Evolutionary conservation across 495 filamentous ascomycete genomes (phyloP), one percentile per base, ranked within the genome.

Genomic region (Mycothermus thermophilus): DNA sequence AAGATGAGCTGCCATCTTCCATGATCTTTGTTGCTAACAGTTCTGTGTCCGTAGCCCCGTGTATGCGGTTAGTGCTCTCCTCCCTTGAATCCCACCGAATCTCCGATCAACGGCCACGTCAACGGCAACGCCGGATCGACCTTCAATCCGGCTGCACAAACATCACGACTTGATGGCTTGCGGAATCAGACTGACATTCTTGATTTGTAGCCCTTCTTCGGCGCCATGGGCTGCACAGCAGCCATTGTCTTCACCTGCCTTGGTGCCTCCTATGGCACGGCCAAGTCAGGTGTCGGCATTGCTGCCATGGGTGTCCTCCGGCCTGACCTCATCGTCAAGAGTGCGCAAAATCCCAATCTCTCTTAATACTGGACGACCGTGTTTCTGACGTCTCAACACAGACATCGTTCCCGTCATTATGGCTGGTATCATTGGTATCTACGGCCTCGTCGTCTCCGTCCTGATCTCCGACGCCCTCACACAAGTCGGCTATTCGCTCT

Each of bases 391-490:
- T 8, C 15, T 30, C 7, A 14, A 30, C n/a, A n/a, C 45, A 97
- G 90, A 96, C 71, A 93, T 97, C 56, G 86, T 97, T 40, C 90
- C 90, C 54, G 90, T 97, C 63, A 93, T 99, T 74, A 99, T 99
- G 90, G 90, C 90, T 71, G 90, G 90, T 96, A 99, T 99, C 67
- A 95, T 99, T 63, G 92, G 82, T 79, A 99, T 99, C 65, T 99
- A 99, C 71, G 90, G 90, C 51, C 75, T 99, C 34, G 90, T 99
- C 67, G 90, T 99, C 35, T 95, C 88, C 3, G 90, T 99, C 62
- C 63, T 99, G 56, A 87, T 99, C 60, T 94, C 92, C 50, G 87
- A 92, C 62, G 76, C 78, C 50, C 69, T 99, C 47, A 69, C 64
- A 43, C 92, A 99, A 65, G 43, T 79, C 35, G 65, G 81, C 38